Conservation (phyloP, 257 asterid genomes). For the Solanum okadae region DNA sequence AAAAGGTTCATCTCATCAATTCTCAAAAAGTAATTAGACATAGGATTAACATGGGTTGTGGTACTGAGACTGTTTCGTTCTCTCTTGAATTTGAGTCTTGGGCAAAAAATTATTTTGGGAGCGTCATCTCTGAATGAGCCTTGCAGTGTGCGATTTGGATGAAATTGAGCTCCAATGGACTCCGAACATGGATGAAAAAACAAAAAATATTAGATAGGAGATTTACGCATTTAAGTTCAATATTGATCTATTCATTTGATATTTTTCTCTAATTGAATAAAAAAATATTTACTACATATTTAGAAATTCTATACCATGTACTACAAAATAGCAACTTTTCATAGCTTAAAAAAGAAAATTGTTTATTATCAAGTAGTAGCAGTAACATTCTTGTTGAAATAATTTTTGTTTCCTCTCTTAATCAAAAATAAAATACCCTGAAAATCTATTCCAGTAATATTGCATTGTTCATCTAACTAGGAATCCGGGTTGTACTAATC, state of each 20-base stretch:
- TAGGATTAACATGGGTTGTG: neutral
- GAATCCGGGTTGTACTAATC: neutral
- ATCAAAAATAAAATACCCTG: neutral
- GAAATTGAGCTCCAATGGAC: too few species aligned
- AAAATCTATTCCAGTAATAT: neutral
- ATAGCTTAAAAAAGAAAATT: neutral
- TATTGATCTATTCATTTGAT: neutral
- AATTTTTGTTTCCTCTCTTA: neutral
- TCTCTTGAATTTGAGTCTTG: too few species aligned
- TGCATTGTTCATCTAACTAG: neutral
- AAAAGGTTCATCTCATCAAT: neutral
- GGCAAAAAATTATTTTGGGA: too few species aligned
- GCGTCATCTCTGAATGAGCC: accelerated
- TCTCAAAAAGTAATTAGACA: neutral
- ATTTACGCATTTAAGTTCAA: neutral
- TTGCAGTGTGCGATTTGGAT: accelerated
- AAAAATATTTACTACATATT: neutral
- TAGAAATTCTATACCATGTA: neutral
- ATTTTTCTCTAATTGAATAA: neutral
- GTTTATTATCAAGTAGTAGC: neutral
- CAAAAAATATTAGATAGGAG: too few species aligned
- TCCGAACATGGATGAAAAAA: too few species aligned
- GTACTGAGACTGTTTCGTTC: too few species aligned
- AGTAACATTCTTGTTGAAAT: neutral
- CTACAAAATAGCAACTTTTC: neutral